These are phyloP conservation scores for Suillus clintonianus DNA, from an alignment of 768 basidiomycete genomes.

Conservation along the genomic window DNA sequence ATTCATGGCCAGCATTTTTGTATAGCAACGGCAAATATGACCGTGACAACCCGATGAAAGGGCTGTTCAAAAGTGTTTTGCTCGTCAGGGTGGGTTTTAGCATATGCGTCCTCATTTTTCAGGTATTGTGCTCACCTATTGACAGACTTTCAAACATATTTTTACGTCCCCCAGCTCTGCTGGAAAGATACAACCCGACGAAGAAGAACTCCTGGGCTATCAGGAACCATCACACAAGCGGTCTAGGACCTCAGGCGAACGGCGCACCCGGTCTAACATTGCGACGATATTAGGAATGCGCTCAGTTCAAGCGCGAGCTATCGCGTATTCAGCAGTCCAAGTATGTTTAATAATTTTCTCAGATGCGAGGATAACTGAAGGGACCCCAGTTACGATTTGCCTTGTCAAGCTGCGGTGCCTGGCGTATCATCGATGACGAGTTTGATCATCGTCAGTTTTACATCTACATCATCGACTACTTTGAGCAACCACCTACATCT, in stretches of 20 bases:
- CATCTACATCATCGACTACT: conserved; percentile 11
- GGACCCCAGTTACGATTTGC: conserved; percentile 13
- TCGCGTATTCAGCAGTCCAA: conserved; percentile 27
- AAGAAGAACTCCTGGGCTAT: neutral
- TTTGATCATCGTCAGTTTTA: conserved; percentile 16
- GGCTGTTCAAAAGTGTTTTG: conserved; percentile 16
- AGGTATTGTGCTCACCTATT: neutral
- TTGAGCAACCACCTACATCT: conserved; percentile 1
- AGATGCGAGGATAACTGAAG: too few species aligned
- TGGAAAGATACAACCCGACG: neutral
- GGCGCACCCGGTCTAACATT: conserved; percentile 9
- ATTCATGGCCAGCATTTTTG: conserved; percentile 7
- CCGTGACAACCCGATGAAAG: conserved; percentile 11
- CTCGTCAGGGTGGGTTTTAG: conserved; percentile 15
- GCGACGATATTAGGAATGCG: conserved; percentile 9
- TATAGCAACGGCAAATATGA: conserved; percentile 13
- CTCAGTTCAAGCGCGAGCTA: conserved; percentile 14
- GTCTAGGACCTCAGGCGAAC: conserved; percentile 1
- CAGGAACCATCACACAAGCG: neutral
- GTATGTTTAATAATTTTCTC: conserved; percentile 9
- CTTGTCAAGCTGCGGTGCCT: conserved; percentile 10
- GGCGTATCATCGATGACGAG: conserved; percentile 8
- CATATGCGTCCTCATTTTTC: neutral
- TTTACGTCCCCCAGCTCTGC: conserved; percentile 22
- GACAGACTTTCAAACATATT: conserved; percentile 16